phyloP scores from a whole-genome alignment of 2,329 filamentous ascomycete genomes.

The Colletotrichum orbiculare region DNA sequence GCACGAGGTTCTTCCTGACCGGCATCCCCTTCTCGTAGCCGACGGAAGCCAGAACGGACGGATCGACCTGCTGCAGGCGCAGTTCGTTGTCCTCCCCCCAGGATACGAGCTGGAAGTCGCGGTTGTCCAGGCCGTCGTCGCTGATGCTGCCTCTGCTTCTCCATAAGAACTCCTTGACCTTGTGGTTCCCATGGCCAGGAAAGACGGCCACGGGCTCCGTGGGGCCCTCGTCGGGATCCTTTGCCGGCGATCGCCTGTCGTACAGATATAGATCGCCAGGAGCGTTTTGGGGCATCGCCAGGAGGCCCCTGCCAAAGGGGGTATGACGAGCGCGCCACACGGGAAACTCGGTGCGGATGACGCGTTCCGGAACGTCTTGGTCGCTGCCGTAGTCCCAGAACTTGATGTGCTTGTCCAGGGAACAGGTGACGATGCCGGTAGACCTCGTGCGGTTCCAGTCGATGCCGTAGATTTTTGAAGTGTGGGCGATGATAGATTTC shows the following conservation, averaged over 20 bases:
- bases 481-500: slow-evolving; percentile 86
- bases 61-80: slow-evolving; percentile 78
- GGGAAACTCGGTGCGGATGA: slow-evolving; percentile 85
- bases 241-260: slow-evolving; percentile 67
- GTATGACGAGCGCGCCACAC: slow-evolving; percentile 93
- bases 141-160: slow-evolving; percentile 76
- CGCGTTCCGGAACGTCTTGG: slow-evolving; percentile 74
- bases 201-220: slow-evolving; percentile 67
- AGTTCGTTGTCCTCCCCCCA: slow-evolving; percentile 91
- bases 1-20: slow-evolving; percentile 71
- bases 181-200: slow-evolving; percentile 69
- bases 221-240: slow-evolving; percentile 56
- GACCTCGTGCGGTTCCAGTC: slow-evolving; percentile 89
- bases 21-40: slow-evolving; percentile 78
- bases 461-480: slow-evolving; percentile 93
- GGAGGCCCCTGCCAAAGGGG: slow-evolving; percentile 85
- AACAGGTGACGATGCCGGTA: slow-evolving; percentile 84
- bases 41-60: slow-evolving; percentile 72
- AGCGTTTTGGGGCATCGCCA: slow-evolving; percentile 93
- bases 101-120: slow-evolving; percentile 92
- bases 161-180: slow-evolving; percentile 94
- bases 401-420: slow-evolving; percentile 90
- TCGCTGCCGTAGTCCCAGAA: slow-evolving; percentile 84
- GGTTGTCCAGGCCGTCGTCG: slow-evolving; percentile 77
- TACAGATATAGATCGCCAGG: slow-evolving; percentile 89